Percentiles rank a stretch among this genome's conserved stretches.
Evolutionary conservation across 2,329 filamentous ascomycete genomes (phyloP).

Genomic region (Parafenestella ontariensis): DNA sequence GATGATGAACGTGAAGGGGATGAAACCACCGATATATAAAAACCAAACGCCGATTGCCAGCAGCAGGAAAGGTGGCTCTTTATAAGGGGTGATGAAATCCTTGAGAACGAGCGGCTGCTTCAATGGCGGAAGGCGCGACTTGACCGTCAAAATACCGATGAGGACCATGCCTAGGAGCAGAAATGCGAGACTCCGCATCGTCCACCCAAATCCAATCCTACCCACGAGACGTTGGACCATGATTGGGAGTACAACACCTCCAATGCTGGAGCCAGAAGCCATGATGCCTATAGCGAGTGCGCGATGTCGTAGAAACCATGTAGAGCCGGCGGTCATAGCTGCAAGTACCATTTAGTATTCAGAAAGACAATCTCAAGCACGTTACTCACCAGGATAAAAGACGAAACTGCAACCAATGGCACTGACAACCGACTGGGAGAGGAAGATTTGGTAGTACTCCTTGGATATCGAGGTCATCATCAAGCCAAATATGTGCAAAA

Average conservation of each 20-base stretch:
- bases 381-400: slow-evolving; percentile 13
- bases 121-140: slow-evolving; percentile 54
- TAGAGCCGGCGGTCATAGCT: neutral
- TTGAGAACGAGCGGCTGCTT: slow-evolving; percentile 32
- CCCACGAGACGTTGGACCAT: slow-evolving; percentile 11
- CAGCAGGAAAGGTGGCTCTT: slow-evolving; percentile 55
- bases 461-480: slow-evolving; percentile 65
- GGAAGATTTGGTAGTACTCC: slow-evolving; percentile 59
- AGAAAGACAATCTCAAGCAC: neutral
- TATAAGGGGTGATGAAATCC: slow-evolving; percentile 19
- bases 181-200: slow-evolving; percentile 55
- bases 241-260: slow-evolving; percentile 33
- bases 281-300: slow-evolving; percentile 60
- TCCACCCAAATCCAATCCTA: slow-evolving; percentile 64
- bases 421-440: slow-evolving; percentile 58
- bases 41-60: slow-evolving; percentile 65
- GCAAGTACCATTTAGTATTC: neutral
- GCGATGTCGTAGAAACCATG: slow-evolving; percentile 56
- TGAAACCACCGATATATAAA: slow-evolving; percentile 65
- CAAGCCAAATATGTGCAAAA: slow-evolving; percentile 60
- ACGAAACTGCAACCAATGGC: slow-evolving; percentile 48
- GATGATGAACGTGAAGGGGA: slow-evolving; percentile 57
- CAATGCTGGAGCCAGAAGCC: slow-evolving; percentile 51
- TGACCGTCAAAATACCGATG: slow-evolving; percentile 60
- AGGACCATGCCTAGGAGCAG: slow-evolving; percentile 64